Conservation (phyloP, 2,329 filamentous ascomycete genomes). For the Tolypocladium tropicale region DNA sequence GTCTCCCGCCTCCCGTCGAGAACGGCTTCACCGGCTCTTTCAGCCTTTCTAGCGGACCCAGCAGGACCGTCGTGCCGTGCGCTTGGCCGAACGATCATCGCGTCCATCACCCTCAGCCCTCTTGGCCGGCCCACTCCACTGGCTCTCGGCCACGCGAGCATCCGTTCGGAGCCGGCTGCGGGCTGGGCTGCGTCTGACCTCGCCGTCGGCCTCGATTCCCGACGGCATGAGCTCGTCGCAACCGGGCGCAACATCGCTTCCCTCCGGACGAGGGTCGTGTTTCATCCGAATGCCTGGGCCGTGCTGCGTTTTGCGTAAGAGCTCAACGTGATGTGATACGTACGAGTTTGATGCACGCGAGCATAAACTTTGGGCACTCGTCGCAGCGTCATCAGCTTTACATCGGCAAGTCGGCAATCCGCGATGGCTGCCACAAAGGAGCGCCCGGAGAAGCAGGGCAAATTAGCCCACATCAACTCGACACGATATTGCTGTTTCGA, state of each 20-base stretch:
- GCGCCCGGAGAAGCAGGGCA: neutral
- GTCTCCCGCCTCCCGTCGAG: neutral
- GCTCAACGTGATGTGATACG: no score
- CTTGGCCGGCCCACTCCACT: neutral
- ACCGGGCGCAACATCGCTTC: neutral
- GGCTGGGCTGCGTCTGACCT: neutral
- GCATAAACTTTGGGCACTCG: neutral
- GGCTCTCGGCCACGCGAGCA: neutral
- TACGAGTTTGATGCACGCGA: no score
- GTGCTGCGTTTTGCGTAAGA: neutral
- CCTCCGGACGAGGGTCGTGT: neutral
- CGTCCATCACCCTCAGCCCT: neutral
- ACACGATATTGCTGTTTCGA: neutral
- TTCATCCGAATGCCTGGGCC: neutral
- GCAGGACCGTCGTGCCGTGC: neutral
- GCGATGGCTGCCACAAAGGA: neutral
- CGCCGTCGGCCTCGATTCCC: neutral
- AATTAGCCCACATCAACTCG: neutral
- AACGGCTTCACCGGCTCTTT: slow-evolving; percentile 1
- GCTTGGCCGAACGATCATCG: neutral
- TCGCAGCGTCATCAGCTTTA: neutral
- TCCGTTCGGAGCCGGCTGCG: neutral
- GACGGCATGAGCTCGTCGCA: neutral
- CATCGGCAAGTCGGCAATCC: neutral
- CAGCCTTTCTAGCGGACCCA: neutral